Conservation (phyloP, 192 early-diverging fungal genomes). For the Coemansia furcata region DNA sequence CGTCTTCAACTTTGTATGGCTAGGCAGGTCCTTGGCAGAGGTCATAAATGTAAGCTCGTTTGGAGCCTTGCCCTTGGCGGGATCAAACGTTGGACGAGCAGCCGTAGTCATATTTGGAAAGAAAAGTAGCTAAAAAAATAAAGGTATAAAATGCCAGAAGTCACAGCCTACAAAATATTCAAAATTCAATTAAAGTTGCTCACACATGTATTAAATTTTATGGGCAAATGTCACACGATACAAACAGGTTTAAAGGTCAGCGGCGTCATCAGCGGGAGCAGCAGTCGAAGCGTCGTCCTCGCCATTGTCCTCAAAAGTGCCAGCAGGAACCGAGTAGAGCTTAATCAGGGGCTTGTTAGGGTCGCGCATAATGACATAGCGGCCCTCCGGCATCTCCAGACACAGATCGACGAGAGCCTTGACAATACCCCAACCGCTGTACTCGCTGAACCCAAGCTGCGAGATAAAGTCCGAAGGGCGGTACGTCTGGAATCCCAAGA, state of each 20-base stretch:
- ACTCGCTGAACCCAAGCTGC: slow-evolving; percentile 84
- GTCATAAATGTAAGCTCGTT: slow-evolving; percentile 63
- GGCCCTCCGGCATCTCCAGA: slow-evolving; percentile 83
- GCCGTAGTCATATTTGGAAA: slow-evolving; percentile 57
- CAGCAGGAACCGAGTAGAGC: slow-evolving; percentile 74
- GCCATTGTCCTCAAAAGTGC: slow-evolving; percentile 59
- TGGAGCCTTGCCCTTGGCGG: slow-evolving; percentile 65
- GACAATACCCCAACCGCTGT: slow-evolving; percentile 94
- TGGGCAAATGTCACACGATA: background rate
- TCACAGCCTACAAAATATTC: background rate
- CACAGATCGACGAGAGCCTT: slow-evolving; percentile 91
- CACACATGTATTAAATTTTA: background rate
- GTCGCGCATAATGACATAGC: slow-evolving; percentile 93
- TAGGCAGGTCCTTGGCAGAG: slow-evolving; percentile 67
- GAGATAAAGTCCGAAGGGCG: slow-evolving; percentile 86
- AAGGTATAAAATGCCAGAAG: background rate
- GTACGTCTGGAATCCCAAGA: slow-evolving; percentile 82
- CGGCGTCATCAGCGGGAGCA: slow-evolving; percentile 2
- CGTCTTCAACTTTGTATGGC: slow-evolving; percentile 76
- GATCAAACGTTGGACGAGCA: slow-evolving; percentile 76
- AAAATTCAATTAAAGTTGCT: background rate
- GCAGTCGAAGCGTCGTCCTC: slow-evolving; percentile 13
- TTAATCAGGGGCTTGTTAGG: slow-evolving; percentile 90
- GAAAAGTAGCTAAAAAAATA: background rate
- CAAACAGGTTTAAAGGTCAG: background rate